Base-by-base conservation (phyloP, 805 yeast genomes). In the Debaryomyces maramus region DNA sequence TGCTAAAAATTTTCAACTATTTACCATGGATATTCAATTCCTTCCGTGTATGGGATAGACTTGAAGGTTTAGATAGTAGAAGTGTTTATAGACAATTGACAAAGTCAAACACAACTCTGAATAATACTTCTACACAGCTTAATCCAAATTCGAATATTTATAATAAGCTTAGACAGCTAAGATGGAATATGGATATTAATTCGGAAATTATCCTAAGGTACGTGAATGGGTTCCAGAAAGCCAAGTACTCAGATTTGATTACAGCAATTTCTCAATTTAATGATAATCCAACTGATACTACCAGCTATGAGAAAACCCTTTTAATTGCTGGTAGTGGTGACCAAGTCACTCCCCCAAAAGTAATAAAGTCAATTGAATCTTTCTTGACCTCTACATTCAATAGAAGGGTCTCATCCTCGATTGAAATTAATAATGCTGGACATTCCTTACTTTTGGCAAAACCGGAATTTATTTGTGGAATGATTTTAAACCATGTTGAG, bases 121-220 rank as follows among this genome's bases (percentile, higher is more conserved):
- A 18, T 4, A 34, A 40, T 17, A 35, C 46, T 16, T 28, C 43
- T 14, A 11, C 19, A 5, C 29, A 24, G 27, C 18, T 34, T 18
- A 16, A 32, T 15, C 34, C 34, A 4, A 34, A 40, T 17, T 48
- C 60, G 29, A 60, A 65, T 22, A 50, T 67, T 13, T 67, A 62
- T 49, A 70, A 72, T 34, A 72, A 78, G 37, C 53, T 73, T 32
- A 64, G 80, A 14, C 95, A 85, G 57, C 67, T 85, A 28, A 62
- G 88, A 34, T 81, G 87, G 83, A 85, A 86, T 55, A 52, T 84
- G 44, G 88, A 83, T 56, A 74, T 83, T 11, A 67, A 75, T 36
- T 72, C 88, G 0, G 45, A 48, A 6, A 64, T 78, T 2, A 73
- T 85, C 56, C 60, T 85, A 39, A 67, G 70, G 38, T 80, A 83